phyloP scores from a whole-genome alignment of 192 early-diverging fungal genomes.

The Rhizophlyctis rosea region DNA sequence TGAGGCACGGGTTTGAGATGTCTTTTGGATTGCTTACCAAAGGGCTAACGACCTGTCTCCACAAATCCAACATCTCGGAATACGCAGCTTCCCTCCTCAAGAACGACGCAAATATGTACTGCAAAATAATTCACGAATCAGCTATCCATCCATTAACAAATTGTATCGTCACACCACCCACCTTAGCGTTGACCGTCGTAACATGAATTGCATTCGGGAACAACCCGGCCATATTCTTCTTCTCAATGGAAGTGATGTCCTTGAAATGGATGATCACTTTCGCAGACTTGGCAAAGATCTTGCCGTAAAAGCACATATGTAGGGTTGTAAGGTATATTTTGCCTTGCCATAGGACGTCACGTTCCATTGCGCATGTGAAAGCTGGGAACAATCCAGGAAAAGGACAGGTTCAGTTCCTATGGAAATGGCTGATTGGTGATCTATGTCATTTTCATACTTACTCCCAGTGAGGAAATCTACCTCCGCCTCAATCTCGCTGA shows the following conservation, averaged over 20 bases:
- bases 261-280: constrained; percentile 42
- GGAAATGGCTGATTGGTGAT: too few relatives aligned
- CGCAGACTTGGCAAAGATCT: constrained; percentile 47
- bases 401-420: too few relatives aligned
- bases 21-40: too few relatives aligned
- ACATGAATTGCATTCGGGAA: constrained; percentile 52
- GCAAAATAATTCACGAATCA: constrained; percentile 12
- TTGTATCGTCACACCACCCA: constrained; percentile 2
- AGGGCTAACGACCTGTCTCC: constrained; percentile 12
- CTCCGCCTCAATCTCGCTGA: too few relatives aligned
- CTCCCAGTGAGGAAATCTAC: too few relatives aligned
- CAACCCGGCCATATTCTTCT: constrained; percentile 48
- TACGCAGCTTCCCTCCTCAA: constrained; percentile 49
- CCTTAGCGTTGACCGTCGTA: constrained; percentile 16
- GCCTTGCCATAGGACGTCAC: constrained; percentile 58
- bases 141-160: background rate
- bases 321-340: constrained; percentile 43
- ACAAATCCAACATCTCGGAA: constrained; percentile 31
- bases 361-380: constrained; percentile 48
- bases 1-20: too few relatives aligned
- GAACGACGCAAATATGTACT: constrained; percentile 50
- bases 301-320: constrained; percentile 55
- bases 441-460: too few relatives aligned
- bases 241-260: constrained; percentile 47
- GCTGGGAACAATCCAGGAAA: too few relatives aligned